phyloP scores from a whole-genome alignment of 257 asterid genomes.

The Primulina tabacum region DNA sequence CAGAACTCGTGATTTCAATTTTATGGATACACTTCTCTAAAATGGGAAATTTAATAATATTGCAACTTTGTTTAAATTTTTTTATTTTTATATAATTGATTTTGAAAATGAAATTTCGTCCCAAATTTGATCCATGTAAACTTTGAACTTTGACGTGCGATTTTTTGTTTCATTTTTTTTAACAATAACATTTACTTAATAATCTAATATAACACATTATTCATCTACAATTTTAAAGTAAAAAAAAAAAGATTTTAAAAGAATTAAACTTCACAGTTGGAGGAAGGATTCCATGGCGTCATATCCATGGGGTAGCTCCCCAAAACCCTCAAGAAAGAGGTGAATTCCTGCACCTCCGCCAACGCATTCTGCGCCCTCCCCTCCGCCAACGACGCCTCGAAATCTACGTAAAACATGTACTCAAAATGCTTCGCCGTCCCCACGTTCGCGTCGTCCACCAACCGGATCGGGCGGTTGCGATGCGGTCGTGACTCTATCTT shows the following conservation, averaged over 20 bases:
- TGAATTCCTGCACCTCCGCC: conserved; percentile 89
- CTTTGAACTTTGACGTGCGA: too few relatives aligned
- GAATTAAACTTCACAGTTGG: conserved; percentile 23
- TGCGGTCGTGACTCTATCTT: conserved; percentile 91
- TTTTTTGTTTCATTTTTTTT: too few relatives aligned
- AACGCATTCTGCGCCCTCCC: conserved; percentile 83
- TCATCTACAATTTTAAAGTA: too few relatives aligned
- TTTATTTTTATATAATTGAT: too few relatives aligned
- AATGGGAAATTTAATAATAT: too few relatives aligned
- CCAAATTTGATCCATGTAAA: too few relatives aligned
- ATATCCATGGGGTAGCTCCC: conserved; percentile 96
- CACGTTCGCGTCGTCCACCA: conserved; percentile 47
- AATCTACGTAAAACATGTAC: conserved; percentile 78
- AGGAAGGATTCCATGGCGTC: conserved; percentile 75
- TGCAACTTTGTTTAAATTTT: too few relatives aligned
- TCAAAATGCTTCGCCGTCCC: conserved; percentile 56
- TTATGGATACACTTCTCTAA: too few relatives aligned
- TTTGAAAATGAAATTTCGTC: too few relatives aligned
- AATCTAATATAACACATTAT: too few relatives aligned
- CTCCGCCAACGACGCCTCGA: conserved; percentile 93
- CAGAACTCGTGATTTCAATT: too few relatives aligned
- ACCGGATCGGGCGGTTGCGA: conserved; percentile 54
- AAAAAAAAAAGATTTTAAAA: not conserved
- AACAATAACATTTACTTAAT: too few relatives aligned
- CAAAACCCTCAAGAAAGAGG: conserved; percentile 79